Percentiles rank a stretch among this genome's conserved stretches.
Conservation (phyloP, 495 filamentous ascomycete genomes). For the Xylaria curta region DNA sequence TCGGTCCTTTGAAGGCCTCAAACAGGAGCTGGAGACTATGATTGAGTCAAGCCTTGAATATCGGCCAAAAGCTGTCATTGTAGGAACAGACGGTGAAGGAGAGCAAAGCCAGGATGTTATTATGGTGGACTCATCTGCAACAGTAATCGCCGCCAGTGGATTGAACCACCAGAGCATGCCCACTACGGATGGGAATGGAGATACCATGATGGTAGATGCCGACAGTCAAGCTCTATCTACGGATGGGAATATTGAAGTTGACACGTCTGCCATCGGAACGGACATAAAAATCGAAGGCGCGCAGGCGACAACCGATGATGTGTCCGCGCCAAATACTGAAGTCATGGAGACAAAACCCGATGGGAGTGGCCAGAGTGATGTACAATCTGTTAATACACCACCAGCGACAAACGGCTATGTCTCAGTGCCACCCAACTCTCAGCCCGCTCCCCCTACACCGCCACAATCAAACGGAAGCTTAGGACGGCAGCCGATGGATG, state of each 20-base stretch:
- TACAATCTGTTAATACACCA: constrained; percentile 47
- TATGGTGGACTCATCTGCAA: constrained; percentile 54
- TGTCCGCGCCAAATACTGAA: constrained; percentile 27
- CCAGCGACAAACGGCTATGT: constrained; percentile 46
- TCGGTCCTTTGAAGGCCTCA: constrained; percentile 69
- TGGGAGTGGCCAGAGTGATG: constrained; percentile 36
- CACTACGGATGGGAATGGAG: constrained; percentile 32
- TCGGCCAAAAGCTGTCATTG: constrained; percentile 39
- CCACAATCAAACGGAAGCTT: constrained; percentile 57
- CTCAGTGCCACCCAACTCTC: constrained; percentile 38
- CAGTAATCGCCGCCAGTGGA: constrained; percentile 51
- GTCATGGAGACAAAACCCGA: constrained; percentile 29
- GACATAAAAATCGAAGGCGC: constrained; percentile 43
- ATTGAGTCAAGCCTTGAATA: constrained; percentile 64
- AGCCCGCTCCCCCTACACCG: constrained; percentile 50
- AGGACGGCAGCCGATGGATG: constrained; percentile 51
- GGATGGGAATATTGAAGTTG: constrained; percentile 50
- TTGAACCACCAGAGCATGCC: constrained; percentile 37
- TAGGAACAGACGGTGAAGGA: constrained; percentile 36
- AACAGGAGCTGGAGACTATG: constrained; percentile 75
- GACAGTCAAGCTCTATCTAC: constrained; percentile 33
- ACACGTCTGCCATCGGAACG: constrained; percentile 42
- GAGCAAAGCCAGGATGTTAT: constrained; percentile 48
- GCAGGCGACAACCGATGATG: constrained; percentile 34
- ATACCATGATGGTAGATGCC: constrained; percentile 34